Percentiles rank a stretch among this genome's conserved stretches.
phyloP scores from a whole-genome alignment of 2,329 filamentous ascomycete genomes.

The Aspergillus viridinutans region DNA sequence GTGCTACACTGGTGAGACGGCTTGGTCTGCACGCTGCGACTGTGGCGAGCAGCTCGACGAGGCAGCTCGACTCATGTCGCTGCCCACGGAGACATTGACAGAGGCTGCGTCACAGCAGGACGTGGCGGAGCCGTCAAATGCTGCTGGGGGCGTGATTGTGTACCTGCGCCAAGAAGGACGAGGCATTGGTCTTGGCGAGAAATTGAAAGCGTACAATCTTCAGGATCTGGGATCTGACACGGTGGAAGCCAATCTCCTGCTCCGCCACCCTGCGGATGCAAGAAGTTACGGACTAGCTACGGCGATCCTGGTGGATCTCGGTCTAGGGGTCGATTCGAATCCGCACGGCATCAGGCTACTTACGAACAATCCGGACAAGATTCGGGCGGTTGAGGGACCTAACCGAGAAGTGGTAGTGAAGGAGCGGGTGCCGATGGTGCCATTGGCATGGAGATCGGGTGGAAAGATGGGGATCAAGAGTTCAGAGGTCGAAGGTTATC shows the following conservation, averaged over 20 bases:
- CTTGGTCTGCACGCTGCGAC: constrained; percentile 96
- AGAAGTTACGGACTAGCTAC: constrained; percentile 95
- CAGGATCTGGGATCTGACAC: constrained; percentile 97
- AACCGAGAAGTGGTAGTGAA: constrained; percentile 81
- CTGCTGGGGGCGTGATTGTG: constrained; percentile 80
- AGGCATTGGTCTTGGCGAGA: constrained; percentile 90
- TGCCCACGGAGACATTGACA: constrained; percentile 45
- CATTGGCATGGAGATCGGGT: constrained; percentile 81
- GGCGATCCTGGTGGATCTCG: constrained; percentile 85
- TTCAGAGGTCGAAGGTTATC: constrained; percentile 85
- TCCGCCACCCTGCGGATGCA: constrained; percentile 91
- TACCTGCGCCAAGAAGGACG: constrained; percentile 95
- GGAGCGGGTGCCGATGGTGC: constrained; percentile 92
- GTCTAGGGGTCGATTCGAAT: constrained; percentile 62
- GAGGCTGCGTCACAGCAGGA: constrained; percentile 24
- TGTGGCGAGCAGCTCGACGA: constrained; percentile 98
- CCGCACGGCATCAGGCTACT: constrained; percentile 63
- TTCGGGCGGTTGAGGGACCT: constrained; percentile 87
- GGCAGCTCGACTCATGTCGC: constrained; percentile 86
- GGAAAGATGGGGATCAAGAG: constrained; percentile 76
- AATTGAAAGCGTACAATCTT: constrained; percentile 96
- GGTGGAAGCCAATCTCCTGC: constrained; percentile 86
- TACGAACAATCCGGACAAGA: constrained; percentile 97
- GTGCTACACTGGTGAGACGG: constrained; percentile 97
- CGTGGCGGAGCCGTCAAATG: constrained; percentile 44